Percentiles rank a stretch among this genome's conserved stretches.
Evolutionary conservation across 768 basidiomycete species (phyloP).

Genomic region (Naganishia antarctica): DNA sequence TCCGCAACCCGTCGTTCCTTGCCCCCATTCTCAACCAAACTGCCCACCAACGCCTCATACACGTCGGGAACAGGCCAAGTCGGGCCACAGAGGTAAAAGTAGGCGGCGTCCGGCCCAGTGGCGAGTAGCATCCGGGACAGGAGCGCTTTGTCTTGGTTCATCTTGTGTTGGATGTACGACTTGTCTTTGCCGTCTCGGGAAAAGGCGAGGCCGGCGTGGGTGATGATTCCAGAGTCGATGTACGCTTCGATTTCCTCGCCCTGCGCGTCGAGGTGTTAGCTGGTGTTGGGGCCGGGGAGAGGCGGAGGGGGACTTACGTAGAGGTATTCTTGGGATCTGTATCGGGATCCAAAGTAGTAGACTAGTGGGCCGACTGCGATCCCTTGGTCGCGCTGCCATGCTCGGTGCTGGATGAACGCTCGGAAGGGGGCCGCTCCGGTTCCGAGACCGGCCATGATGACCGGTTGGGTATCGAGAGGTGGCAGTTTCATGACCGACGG

Average conservation of each 20-base stretch:
- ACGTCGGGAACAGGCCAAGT: conserved; percentile 99
- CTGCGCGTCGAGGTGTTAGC: conserved; percentile 18
- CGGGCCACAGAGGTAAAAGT: conserved; percentile 95
- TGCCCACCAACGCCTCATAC: conserved; percentile 81
- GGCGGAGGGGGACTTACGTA: conserved; percentile 52
- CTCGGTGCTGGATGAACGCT: conserved; percentile 94
- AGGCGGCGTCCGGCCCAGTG: conserved; percentile 51
- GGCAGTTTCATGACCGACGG: conserved; percentile 99
- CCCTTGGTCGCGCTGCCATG: conserved; percentile 69
- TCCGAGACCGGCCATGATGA: conserved; percentile 98
- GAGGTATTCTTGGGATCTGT: conserved; percentile 90
- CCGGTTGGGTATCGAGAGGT: conserved; percentile 72
- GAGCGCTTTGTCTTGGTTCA: conserved; percentile 77
- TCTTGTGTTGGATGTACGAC: conserved; percentile 98
- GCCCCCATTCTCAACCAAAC: conserved; percentile 68
- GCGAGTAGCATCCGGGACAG: conserved; percentile 67
- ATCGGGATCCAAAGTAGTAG: conserved; percentile 98
- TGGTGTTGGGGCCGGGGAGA: conserved; percentile 18
- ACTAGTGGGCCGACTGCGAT: conserved; percentile 82
- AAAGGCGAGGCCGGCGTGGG: conserved; percentile 89
- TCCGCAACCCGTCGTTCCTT: conserved; percentile 64
- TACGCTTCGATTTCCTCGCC: conserved; percentile 76
- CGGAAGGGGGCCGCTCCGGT: conserved; percentile 98
- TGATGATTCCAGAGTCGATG: conserved; percentile 74
- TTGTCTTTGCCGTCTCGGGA: conserved; percentile 88